Evolutionary conservation across 345 rosid species (phyloP).

Genomic region (Hibiscus trionum): DNA sequence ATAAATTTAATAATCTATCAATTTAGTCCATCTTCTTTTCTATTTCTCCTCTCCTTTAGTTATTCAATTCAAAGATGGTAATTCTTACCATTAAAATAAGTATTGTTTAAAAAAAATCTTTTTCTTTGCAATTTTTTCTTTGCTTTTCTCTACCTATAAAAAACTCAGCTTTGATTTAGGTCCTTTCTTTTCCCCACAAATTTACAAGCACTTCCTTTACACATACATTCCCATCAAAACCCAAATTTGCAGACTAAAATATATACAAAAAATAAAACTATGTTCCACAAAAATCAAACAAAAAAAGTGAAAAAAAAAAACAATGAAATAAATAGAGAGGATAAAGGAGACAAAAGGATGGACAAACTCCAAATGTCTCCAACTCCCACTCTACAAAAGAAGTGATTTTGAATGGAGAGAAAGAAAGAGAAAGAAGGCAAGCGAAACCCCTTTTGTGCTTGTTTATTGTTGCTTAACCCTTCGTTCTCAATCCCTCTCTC

Average conservation of each 20-base stretch:
- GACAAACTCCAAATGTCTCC: constrained; percentile 47
- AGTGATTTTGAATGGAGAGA: constrained; percentile 20
- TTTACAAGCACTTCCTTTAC: background rate
- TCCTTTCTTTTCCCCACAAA: no score
- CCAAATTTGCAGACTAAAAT: constrained; percentile 4
- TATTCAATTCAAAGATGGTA: no score
- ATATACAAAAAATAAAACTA: background rate
- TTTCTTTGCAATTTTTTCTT: background rate
- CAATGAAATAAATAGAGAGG: constrained; percentile 37
- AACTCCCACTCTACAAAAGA: constrained; percentile 41
- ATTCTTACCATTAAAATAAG: no score
- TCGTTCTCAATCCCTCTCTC: constrained; percentile 85
- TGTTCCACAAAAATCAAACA: background rate
- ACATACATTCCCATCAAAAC: background rate
- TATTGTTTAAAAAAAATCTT: background rate
- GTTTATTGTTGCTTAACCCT: constrained; percentile 30
- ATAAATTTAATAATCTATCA: no score
- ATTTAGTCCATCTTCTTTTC: no score
- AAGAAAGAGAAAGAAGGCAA: constrained; percentile 53
- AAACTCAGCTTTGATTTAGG: no score
- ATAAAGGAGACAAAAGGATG: constrained; percentile 53
- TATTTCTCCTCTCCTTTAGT: no score
- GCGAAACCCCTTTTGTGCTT: constrained; percentile 4
- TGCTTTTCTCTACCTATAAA: background rate
- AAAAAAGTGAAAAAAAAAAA: no score